Conservation (phyloP, 768 basidiomycete genomes). For the Pleurotus cornucopiae region DNA sequence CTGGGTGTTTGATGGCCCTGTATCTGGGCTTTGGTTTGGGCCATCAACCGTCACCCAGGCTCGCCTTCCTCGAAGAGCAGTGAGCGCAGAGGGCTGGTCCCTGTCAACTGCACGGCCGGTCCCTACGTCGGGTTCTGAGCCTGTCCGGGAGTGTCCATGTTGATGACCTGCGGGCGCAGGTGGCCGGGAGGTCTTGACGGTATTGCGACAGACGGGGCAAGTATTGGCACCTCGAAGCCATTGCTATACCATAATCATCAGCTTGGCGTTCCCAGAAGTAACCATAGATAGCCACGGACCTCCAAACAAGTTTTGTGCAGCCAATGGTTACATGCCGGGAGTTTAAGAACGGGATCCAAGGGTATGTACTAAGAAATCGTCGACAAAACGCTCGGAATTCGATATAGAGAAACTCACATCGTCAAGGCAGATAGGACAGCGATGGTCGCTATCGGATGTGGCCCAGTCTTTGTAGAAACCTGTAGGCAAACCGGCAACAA, state of each 20-base stretch:
- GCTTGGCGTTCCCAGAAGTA: too few species aligned
- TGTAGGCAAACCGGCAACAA: constrained; percentile 56
- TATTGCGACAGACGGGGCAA: constrained; percentile 77
- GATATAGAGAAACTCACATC: constrained; percentile 51
- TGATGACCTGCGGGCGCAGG: not conserved
- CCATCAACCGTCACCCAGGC: not conserved
- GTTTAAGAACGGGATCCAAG: constrained; percentile 59
- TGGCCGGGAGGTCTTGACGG: constrained; percentile 29
- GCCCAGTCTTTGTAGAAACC: constrained; percentile 68
- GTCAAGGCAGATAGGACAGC: constrained; percentile 83
- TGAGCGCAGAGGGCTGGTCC: not conserved
- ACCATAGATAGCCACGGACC: constrained; percentile 33
- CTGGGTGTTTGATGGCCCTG: not conserved
- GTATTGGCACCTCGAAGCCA: constrained; percentile 76
- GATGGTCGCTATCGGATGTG: constrained; percentile 57
- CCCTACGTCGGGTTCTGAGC: not conserved
- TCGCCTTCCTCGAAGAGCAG: not conserved
- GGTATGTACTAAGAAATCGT: constrained; percentile 50
- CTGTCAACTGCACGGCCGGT: not conserved
- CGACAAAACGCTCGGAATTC: constrained; percentile 9
- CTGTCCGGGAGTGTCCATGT: not conserved
- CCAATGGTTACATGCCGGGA: constrained; percentile 76
- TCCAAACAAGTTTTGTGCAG: constrained; percentile 72
- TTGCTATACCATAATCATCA: constrained; percentile 43
- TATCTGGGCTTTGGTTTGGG: not conserved